Percentiles rank a stretch among this genome's conserved stretches.
Conservation (phyloP, 2,329 filamentous ascomycete genomes). For the Hymenoscyphus fraxineus region DNA sequence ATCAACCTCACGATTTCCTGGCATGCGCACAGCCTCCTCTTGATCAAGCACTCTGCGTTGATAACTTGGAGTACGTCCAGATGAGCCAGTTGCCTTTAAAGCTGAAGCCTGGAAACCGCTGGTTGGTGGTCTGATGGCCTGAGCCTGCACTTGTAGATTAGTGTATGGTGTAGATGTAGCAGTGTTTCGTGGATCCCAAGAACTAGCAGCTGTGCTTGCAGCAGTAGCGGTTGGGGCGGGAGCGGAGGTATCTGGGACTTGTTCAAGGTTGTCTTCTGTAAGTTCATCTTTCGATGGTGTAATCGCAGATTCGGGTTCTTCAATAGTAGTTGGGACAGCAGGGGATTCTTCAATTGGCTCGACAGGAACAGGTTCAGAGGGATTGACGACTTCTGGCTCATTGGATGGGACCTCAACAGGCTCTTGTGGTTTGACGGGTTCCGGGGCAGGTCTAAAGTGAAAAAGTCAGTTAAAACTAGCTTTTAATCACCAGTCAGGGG, state of each 20-base stretch:
- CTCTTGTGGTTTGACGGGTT: slow-evolving; percentile 41
- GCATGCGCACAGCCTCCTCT: slow-evolving; percentile 97
- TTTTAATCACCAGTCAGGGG: slow-evolving; percentile 11
- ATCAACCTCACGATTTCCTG: slow-evolving; percentile 91
- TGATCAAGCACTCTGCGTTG: slow-evolving; percentile 88
- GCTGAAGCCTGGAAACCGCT: slow-evolving; percentile 79
- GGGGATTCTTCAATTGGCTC: slow-evolving; percentile 37
- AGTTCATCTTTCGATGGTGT: slow-evolving; percentile 75
- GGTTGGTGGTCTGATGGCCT: slow-evolving; percentile 50
- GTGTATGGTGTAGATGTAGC: slow-evolving; percentile 62
- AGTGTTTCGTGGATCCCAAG: slow-evolving; percentile 67
- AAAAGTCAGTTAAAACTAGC: slow-evolving; percentile 25
- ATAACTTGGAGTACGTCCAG: slow-evolving; percentile 70
- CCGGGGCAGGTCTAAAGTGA: slow-evolving; percentile 24
- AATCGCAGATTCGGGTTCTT: slow-evolving; percentile 47
- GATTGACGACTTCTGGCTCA: slow-evolving; percentile 32
- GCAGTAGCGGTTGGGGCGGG: slow-evolving; percentile 76
- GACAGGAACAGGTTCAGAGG: slow-evolving; percentile 36
- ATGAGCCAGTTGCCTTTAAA: slow-evolving; percentile 65
- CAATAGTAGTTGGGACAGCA: slow-evolving; percentile 25
- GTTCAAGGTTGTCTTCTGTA: slow-evolving; percentile 88
- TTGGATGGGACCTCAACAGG: slow-evolving; percentile 44
- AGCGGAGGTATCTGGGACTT: slow-evolving; percentile 76
- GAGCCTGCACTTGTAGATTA: slow-evolving; percentile 55
- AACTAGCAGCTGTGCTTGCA: slow-evolving; percentile 85